Evolutionary conservation across 2,329 filamentous ascomycete species (phyloP), one percentile per base, ranked within the genome.

Genomic region (Scleromitrula shiraiana): DNA sequence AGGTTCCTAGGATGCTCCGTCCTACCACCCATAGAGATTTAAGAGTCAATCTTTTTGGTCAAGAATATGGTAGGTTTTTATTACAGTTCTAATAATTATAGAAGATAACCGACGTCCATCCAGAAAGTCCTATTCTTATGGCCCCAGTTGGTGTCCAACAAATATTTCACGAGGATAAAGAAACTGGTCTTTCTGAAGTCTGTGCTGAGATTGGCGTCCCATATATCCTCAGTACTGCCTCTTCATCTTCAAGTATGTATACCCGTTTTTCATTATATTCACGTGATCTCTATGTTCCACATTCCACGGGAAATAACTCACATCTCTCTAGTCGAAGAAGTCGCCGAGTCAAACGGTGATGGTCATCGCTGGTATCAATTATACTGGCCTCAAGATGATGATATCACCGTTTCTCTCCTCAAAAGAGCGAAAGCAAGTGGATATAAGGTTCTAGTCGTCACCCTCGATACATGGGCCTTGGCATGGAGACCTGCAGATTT

Each of bases 331-430:
- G 82, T 88, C 50, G 83, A 87, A 61, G 76, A 87, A 41, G 75
- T 86, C 0, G 81, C 79, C 0, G 59, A 68, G 7, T 78, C 78
- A 0, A 78, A 74, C 42, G 75, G 74, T 0, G 12, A 32, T 12
- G 77, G 77, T 0, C 69, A 74, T 26, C 69, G 82, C 9, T 89
- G 82, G 82, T 89, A 75, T 62, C 85, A 89, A 61, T 73, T 89
- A 0, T 89, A 89, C 67, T 88, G 83, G 81, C 83, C 84, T 0
- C 66, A 72, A 17, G 75, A 78, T 46, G 74, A 88, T 44, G 76
- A 81, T 3, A 69, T 88, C 46, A 88, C 83, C 0, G 67, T 73
- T 0, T 83, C 77, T 1, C 66, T 88, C 14, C 70, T 88, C 4
- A 60, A 65, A 1, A 73, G 83, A 0, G 85, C 83, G 0, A 78